phyloP scores from a whole-genome alignment of 306 rosid species.

The Sesbania bispinosa region DNA sequence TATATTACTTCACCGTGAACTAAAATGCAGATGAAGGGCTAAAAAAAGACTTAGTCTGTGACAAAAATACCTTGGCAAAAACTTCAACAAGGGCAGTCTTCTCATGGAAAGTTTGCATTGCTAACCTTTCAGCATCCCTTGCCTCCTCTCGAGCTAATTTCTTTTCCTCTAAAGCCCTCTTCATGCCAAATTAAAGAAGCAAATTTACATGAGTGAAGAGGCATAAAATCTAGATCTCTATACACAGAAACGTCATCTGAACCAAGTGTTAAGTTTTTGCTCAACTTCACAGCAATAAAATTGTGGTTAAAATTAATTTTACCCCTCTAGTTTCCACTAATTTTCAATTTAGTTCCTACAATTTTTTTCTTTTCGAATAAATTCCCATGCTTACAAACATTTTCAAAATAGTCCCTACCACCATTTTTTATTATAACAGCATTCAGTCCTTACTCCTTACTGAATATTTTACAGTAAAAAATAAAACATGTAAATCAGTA shows the following conservation, averaged over 20 bases:
- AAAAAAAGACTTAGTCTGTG: neutral
- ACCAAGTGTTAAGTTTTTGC: conserved; percentile 1
- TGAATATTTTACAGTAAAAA: neutral
- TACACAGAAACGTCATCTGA: neutral
- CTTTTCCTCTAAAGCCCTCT: conserved; percentile 88
- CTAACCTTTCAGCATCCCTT: conserved; percentile 62
- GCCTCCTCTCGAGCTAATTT: conserved; percentile 73
- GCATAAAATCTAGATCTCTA: neutral
- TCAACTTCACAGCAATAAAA: neutral
- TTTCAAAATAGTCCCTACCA: neutral
- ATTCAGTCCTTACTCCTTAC: too few relatives aligned
- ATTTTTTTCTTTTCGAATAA: neutral
- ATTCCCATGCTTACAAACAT: neutral
- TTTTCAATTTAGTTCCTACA: neutral
- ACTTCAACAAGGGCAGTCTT: conserved; percentile 62
- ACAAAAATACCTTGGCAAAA: conserved; percentile 68
- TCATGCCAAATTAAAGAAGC: conserved; percentile 20
- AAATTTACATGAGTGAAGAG: conserved; percentile 8
- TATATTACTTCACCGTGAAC: neutral
- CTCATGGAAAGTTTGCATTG: conserved; percentile 72
- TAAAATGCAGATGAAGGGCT: neutral
- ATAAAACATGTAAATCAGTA: neutral
- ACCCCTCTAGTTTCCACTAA: neutral
- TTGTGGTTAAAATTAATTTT: neutral
- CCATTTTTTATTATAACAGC: neutral